Conservation (phyloP, 108 stramenopile species). For the Seminavis robusta region DNA sequence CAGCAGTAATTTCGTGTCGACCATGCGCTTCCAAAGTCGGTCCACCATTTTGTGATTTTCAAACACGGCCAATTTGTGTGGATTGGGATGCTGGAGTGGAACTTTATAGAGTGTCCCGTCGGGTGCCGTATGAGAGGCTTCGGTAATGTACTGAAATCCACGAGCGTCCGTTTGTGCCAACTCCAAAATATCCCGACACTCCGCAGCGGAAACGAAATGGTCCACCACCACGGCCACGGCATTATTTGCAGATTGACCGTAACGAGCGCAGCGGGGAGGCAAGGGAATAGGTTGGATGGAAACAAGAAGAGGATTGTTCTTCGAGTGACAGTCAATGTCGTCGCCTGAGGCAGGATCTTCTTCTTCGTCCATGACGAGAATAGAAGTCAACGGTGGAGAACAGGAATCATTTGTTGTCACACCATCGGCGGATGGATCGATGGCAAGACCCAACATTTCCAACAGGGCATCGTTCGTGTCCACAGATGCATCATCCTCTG, state of each 20-base stretch:
- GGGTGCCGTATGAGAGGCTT: conserved; percentile 48
- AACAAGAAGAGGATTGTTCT: neutral
- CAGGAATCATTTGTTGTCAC: no score
- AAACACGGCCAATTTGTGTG: conserved; percentile 71
- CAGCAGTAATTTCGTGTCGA: conserved; percentile 10
- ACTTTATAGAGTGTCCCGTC: conserved; percentile 48
- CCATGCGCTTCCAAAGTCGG: conserved; percentile 29
- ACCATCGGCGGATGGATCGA: no score
- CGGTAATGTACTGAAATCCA: conserved; percentile 55
- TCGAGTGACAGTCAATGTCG: no score
- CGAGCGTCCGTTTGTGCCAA: conserved; percentile 8
- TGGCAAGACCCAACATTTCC: conserved; percentile 4
- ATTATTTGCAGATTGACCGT: neutral
- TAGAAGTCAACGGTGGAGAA: no score
- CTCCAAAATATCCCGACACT: neutral
- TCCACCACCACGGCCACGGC: neutral
- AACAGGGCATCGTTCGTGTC: conserved; percentile 3
- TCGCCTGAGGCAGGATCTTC: no score
- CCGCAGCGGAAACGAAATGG: neutral
- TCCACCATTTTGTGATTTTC: conserved; percentile 30
- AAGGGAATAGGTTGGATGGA: neutral
- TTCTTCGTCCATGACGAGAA: no score
- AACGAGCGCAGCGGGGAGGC: neutral
- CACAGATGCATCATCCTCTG: neutral
- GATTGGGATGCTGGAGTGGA: conserved; percentile 52